Evolutionary conservation across 2,329 filamentous ascomycete species (phyloP).

Genomic region (Botrytis cinerea): DNA sequence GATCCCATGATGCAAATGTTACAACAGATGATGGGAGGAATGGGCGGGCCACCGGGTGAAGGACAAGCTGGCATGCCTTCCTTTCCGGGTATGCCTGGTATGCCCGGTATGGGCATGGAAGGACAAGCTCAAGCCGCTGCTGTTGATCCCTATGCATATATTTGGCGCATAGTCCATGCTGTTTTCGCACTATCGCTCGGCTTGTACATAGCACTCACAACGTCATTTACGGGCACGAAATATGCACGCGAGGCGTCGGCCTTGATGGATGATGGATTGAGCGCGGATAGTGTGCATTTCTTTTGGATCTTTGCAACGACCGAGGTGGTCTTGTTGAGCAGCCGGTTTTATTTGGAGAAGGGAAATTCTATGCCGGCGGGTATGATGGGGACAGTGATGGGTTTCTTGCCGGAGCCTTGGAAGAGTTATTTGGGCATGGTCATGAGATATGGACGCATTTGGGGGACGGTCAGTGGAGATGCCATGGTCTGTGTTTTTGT

Average conservation of each 20-base stretch:
- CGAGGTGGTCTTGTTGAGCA: constrained; percentile 71
- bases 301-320: constrained; percentile 82
- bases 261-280: constrained; percentile 34
- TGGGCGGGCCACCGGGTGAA: constrained; percentile 45
- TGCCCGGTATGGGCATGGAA: constrained; percentile 17
- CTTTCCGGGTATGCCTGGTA: constrained; percentile 45
- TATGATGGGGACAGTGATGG: constrained; percentile 62
- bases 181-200: constrained; percentile 70
- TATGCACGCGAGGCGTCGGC: constrained; percentile 43
- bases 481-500: constrained; percentile 78
- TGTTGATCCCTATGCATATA: constrained; percentile 48
- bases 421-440: constrained; percentile 62
- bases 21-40: constrained; percentile 65
- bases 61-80: constrained; percentile 41
- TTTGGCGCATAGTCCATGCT: constrained; percentile 76
- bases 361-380: constrained; percentile 57
- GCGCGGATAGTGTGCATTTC: constrained; percentile 53
- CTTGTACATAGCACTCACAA: constrained; percentile 67
- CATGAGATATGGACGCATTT: constrained; percentile 69
- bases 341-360: constrained; percentile 69
- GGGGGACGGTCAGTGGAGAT: constrained; percentile 69
- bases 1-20: constrained; percentile 76
- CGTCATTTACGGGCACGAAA: constrained; percentile 68
- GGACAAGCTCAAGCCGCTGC: constrained; percentile 39
- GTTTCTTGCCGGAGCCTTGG: constrained; percentile 66